Base-by-base conservation (phyloP, 768 basidiomycete genomes). In the Leccinum aurantiacum region DNA sequence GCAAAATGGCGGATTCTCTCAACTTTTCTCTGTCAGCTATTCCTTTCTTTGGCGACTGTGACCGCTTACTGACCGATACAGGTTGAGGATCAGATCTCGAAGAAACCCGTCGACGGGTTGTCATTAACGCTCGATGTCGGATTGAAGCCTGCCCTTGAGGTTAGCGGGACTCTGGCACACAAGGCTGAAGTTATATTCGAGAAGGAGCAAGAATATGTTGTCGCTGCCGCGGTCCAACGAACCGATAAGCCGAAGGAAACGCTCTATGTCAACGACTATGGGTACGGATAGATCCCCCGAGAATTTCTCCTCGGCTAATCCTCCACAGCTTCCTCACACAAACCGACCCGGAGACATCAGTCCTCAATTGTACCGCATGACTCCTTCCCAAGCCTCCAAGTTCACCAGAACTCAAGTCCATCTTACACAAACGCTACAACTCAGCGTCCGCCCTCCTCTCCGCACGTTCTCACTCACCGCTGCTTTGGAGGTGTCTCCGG, bases 161-260 rank as follows among this genome's bases (percentile, higher is more conserved):
- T 87, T 38, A 79, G 79, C 54, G 82, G 81, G 27, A 77, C 76
- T 47, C 72, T 87, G 14, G 72, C 78, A 55, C 80, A 81, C 49
- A 84, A 84, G 63, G 89, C 89, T 8, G 89, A 91, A 62, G 75
- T 74, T 5, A 87, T 93, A 58, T 91, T 93, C 57, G 89, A 89
- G 75, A 90, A 89, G 67, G 91, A 93, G 65, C 90, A 93, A 66
- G 87, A 80, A 51, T 84, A 80, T 61, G 66, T 90, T 11, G 84
- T 85, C 13, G 85, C 84, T 33, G 71, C 64, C 2, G 60, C 67
- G 6, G 56, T 41, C 19, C 62, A 60, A 52, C 65, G 58, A 27
- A 60, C 44, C 64, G 70, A 61, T 52, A 71, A 14, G 56, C 58
- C 67, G n/a, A 77, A 80, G 61, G 77, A 80, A 17, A 75, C 82